Evolutionary conservation across 176 grass and related monocot genomes (phyloP).

Genomic region (Bromus sterilis): DNA sequence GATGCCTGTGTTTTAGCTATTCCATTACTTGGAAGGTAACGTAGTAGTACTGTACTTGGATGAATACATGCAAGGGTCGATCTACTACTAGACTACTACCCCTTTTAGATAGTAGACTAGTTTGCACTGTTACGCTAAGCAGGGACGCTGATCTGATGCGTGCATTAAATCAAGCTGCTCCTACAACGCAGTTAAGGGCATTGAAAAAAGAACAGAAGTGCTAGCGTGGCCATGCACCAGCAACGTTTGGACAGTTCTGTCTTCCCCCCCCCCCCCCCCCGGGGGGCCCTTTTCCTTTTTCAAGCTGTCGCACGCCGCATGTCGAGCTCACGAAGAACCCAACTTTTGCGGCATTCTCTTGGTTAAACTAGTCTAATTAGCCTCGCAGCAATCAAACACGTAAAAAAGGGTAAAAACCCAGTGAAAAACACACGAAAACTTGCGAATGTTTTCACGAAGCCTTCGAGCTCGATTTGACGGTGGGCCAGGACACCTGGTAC

Average conservation of each 20-base stretch:
- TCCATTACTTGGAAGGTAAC: not conserved
- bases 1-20: too few relatives aligned
- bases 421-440: too few relatives aligned
- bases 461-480: too few relatives aligned
- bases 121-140: not conserved
- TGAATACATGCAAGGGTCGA: not conserved
- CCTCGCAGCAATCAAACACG: not conserved
- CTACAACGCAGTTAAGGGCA: constrained; percentile 28
- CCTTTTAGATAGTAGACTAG: not conserved
- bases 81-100: too few relatives aligned
- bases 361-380: too few relatives aligned
- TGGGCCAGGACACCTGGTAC: too few relatives aligned
- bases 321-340: not conserved
- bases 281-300: not conserved
- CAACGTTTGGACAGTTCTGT: constrained; percentile 33
- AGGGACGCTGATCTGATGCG: not conserved
- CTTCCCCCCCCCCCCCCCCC: too few relatives aligned
- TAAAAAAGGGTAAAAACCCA: too few relatives aligned
- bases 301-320: not conserved
- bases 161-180: not conserved
- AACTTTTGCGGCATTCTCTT: not conserved
- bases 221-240: constrained; percentile 20
- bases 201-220: constrained; percentile 18
- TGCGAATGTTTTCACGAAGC: too few relatives aligned
- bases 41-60: not conserved